Conservation (phyloP, 192 early-diverging fungal species). For the Coemansia sp. region DNA sequence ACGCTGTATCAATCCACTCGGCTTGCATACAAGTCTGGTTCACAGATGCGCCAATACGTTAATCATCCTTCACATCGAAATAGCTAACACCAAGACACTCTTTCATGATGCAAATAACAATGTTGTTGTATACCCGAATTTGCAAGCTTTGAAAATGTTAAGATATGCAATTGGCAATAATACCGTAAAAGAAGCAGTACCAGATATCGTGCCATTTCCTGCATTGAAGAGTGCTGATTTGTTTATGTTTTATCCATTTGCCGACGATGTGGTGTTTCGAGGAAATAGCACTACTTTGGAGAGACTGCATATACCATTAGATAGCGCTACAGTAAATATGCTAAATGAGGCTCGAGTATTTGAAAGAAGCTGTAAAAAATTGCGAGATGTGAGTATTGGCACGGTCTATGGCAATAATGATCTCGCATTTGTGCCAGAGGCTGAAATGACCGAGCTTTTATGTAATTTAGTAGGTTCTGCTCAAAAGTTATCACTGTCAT, state of each 20-base stretch:
- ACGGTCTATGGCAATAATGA: conserved; percentile 88
- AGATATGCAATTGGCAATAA: background rate
- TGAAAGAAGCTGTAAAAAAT: conserved; percentile 75
- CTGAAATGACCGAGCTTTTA: conserved; percentile 96
- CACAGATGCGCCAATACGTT: background rate
- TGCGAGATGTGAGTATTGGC: conserved; percentile 81
- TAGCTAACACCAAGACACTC: background rate
- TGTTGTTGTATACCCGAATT: background rate
- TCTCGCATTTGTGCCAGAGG: conserved; percentile 75
- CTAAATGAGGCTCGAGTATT: conserved; percentile 60
- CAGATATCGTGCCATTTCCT: background rate
- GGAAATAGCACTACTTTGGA: background rate
- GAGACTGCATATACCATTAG: background rate
- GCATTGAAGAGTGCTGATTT: background rate
- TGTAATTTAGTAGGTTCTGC: conserved; percentile 38
- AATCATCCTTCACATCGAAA: background rate
- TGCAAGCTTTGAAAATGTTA: background rate
- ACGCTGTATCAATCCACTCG: background rate
- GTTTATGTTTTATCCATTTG: background rate
- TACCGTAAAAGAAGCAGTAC: background rate
- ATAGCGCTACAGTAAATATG: background rate
- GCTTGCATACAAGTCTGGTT: background rate
- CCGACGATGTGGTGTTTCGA: background rate
- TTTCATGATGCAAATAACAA: background rate
- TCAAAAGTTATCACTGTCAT: background rate